Evolutionary conservation across 129 eudicot genomes (phyloP), one percentile per base, ranked within the genome.

Genomic region (Solidago caesia): DNA sequence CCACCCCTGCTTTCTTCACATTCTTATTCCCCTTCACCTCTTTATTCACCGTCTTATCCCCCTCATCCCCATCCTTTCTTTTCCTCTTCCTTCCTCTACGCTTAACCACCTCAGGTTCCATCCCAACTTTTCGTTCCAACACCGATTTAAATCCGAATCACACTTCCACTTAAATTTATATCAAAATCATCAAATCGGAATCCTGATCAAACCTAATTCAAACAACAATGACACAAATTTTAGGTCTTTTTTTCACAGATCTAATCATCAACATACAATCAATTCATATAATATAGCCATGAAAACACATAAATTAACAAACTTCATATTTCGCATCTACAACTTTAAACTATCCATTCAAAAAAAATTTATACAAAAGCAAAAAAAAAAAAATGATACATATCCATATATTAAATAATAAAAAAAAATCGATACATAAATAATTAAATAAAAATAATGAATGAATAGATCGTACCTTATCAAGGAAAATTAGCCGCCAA

Each of bases 61-160:
- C 87, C 62, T 73, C 83, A 52, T 81, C 67, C 58, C 70, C 83
- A 29, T 80, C 82, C 81, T 56, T 59, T 11, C 75, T 84, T 67
- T 79, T 86, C 87, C 96, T 71, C 49, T 89, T 89, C 41, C 96
- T 85, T 66, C 92, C 92, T 42, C 98, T 74, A 6, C 92, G 85
- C 82, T 64, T 82, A 65, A 78, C 90, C 85, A 75, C 95, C 76
- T 67, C 85, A 12, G 82, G 52, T 43, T 90, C 96, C 98, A 93
- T 93, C 46, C 13, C 56, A 62, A 52, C 83, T 33, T 33, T 33
- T 46, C 71, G 16, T 58, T 81, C 79, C 57, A 16, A 58, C 64
- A 53, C 63, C 14, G 68, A 75, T 66, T 67, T 21, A 73, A 77
- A 82, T 77, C 71, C 82, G 44, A 77, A 72, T 43, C 81, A 73